Conservation (phyloP, 192 early-diverging fungal genomes). For the Chytriomyces confervae region DNA sequence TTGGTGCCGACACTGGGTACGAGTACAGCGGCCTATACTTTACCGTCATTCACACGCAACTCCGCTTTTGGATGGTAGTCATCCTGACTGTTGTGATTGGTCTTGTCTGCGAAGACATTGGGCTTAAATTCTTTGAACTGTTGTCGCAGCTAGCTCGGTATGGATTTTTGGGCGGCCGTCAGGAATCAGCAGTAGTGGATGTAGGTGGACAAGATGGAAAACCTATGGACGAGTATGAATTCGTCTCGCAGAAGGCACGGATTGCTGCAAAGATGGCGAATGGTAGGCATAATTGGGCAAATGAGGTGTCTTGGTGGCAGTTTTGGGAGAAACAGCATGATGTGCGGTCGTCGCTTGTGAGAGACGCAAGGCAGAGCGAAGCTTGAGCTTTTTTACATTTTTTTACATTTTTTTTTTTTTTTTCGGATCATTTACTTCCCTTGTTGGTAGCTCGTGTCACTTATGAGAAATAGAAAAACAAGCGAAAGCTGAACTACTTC, state of each 20-base stretch:
- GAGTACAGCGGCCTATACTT: constrained; percentile 30
- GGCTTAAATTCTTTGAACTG: constrained; percentile 32
- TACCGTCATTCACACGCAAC: constrained; percentile 17
- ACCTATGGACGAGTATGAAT: constrained; percentile 19
- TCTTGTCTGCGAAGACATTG: constrained; percentile 18
- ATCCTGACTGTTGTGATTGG: constrained; percentile 31
- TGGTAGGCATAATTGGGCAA: constrained; percentile 40
- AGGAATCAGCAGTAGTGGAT: neutral
- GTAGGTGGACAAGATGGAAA: constrained; percentile 1
- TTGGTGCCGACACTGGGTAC: constrained; percentile 38
- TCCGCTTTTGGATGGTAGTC: constrained; percentile 28
- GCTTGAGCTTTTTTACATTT: no score
- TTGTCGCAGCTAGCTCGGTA: constrained; percentile 7
- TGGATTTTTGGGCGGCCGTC: constrained; percentile 11
- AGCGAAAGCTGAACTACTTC: no score
- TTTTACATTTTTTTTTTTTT: no score
- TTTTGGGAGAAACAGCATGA: constrained; percentile 35
- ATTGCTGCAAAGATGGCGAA: constrained; percentile 31
- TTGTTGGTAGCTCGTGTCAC: no score
- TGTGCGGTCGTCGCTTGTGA: constrained; percentile 2
- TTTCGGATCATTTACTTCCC: no score
- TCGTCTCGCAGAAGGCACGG: constrained; percentile 26
- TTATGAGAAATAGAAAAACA: no score
- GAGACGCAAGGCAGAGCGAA: neutral
- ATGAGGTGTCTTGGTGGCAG: constrained; percentile 42